Evolutionary conservation across 495 filamentous ascomycete species (phyloP).

Genomic region (Penicillium argentinense): DNA sequence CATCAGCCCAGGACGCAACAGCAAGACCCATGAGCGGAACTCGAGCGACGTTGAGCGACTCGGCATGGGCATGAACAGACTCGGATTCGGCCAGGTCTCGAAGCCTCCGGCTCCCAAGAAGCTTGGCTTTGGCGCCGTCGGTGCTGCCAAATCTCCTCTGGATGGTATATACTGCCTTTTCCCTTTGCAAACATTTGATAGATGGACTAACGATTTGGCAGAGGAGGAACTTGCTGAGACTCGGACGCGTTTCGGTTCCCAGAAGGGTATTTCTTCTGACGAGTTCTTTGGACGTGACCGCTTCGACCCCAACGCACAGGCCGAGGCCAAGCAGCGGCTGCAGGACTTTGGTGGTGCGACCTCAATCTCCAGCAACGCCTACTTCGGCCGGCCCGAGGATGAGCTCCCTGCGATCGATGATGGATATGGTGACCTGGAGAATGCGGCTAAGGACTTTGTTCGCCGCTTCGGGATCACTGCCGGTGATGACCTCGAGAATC

Average conservation of each 20-base stretch:
- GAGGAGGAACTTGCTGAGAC: slow-evolving; percentile 42
- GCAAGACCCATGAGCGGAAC: slow-evolving; percentile 52
- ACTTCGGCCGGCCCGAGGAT: slow-evolving; percentile 90
- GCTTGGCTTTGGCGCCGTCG: slow-evolving; percentile 85
- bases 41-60: slow-evolving; percentile 83
- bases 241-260: slow-evolving; percentile 64
- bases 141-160: slow-evolving; percentile 56
- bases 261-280: slow-evolving; percentile 96
- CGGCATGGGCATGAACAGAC: slow-evolving; percentile 82
- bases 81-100: slow-evolving; percentile 84
- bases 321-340: slow-evolving; percentile 83
- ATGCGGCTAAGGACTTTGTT: slow-evolving; percentile 91
- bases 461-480: slow-evolving; percentile 93
- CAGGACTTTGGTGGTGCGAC: slow-evolving; percentile 91
- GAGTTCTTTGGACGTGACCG: slow-evolving; percentile 93
- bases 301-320: slow-evolving; percentile 76
- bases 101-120: slow-evolving; percentile 70
- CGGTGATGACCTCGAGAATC: slow-evolving; percentile 89
- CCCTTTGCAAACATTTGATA: neutral
- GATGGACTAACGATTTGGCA: slow-evolving; percentile 14
- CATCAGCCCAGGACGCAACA: slow-evolving; percentile 61
- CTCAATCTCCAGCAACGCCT: slow-evolving; percentile 90
- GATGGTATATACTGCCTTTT: slow-evolving; percentile 58
- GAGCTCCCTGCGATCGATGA: slow-evolving; percentile 59
- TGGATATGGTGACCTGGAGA: slow-evolving; percentile 81